Conservation (phyloP, 2,329 filamentous ascomycete species). For the Colletotrichum sp. region DNA sequence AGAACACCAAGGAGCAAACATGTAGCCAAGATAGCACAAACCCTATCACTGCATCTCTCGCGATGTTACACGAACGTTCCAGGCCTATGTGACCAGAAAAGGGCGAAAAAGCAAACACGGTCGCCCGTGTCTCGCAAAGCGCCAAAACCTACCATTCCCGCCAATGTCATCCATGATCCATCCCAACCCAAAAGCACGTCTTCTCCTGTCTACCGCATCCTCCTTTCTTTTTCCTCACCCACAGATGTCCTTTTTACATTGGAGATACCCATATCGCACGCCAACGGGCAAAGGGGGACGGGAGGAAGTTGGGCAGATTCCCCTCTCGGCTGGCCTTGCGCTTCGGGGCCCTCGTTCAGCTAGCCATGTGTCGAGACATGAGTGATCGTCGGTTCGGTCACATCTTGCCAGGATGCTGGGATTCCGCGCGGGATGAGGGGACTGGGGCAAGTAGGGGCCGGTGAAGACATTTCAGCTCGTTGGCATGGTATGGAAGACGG, state of each 20-base stretch:
- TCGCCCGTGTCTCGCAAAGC: not conserved
- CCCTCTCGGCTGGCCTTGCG: not conserved
- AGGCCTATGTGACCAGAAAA: not conserved
- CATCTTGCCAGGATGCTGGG: not conserved
- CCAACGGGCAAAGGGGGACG: not conserved
- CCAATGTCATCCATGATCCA: not conserved
- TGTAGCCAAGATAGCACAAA: not conserved
- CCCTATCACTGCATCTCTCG: not conserved
- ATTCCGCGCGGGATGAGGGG: not conserved
- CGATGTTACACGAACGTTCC: not conserved
- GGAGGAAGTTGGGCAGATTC: not conserved
- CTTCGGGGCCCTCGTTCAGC: not conserved
- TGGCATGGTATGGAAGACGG: not conserved
- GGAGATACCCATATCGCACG: not conserved
- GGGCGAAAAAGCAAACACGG: not conserved
- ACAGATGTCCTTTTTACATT: not conserved
- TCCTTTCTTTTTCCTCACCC: not conserved
- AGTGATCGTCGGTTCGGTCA: not conserved
- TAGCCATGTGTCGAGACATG: slow-evolving; percentile 1
- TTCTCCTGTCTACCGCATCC: not conserved
- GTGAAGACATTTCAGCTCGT: not conserved
- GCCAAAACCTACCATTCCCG: not conserved
- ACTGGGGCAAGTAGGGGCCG: not conserved
- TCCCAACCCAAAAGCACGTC: not conserved
- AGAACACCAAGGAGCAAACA: not conserved